phyloP scores from a whole-genome alignment of 768 basidiomycete genomes.

The Agrocybe pediades region DNA sequence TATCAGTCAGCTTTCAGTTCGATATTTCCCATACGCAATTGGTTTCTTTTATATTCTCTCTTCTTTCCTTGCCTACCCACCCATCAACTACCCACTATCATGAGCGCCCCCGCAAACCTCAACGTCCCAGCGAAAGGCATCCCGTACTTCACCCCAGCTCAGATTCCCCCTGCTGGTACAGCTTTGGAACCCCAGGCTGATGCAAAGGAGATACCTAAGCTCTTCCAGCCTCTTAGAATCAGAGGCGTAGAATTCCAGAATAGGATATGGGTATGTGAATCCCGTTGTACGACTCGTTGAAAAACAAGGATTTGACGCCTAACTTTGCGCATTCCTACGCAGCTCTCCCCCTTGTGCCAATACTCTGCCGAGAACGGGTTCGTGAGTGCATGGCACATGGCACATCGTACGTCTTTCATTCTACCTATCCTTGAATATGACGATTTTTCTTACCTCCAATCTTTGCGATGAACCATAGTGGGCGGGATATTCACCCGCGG shows the following conservation, averaged over 20 bases:
- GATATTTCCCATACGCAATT: background rate
- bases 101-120: slow-evolving; percentile 16
- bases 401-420: slow-evolving; percentile 49
- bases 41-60: background rate
- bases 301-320: no score
- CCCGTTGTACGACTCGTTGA: no score
- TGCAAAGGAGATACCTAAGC: slow-evolving; percentile 30
- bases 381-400: slow-evolving; percentile 57
- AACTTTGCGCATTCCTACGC: no score
- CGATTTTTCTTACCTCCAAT: slow-evolving; percentile 21
- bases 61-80: background rate
- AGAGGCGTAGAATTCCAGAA: slow-evolving; percentile 55
- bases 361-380: slow-evolving; percentile 58
- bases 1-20: background rate
- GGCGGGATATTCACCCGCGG: slow-evolving; percentile 50
- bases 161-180: slow-evolving; percentile 44
- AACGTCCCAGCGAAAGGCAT: slow-evolving; percentile 42
- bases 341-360: slow-evolving; percentile 62
- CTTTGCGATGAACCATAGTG: slow-evolving; percentile 29
- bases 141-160: slow-evolving; percentile 49
- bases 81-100: background rate
- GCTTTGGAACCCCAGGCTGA: slow-evolving; percentile 41
- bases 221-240: slow-evolving; percentile 58
- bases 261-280: slow-evolving; percentile 46
- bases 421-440: background rate